Percentiles rank a stretch among this genome's conserved stretches.
These are phyloP conservation scores for Omphalotus guepiniiformis DNA, from an alignment of 768 basidiomycete genomes.

Conservation along the genomic window DNA sequence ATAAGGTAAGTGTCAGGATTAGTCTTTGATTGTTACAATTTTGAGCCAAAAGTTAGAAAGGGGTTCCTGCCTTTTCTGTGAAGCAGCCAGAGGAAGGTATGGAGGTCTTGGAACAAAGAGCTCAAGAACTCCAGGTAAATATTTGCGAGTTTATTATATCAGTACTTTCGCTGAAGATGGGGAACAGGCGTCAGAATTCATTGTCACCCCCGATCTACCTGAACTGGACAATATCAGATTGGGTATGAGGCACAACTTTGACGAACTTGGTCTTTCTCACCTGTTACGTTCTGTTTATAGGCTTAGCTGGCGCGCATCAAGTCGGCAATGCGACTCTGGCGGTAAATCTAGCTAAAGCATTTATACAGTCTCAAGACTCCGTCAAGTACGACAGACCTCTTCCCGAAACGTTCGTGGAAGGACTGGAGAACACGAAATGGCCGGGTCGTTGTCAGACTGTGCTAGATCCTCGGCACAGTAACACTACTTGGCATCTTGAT, in stretches of 20 bases:
- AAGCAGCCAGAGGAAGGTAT: constrained; percentile 68
- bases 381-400: constrained; percentile 31
- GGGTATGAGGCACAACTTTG: constrained; percentile 37
- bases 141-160: constrained; percentile 4
- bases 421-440: constrained; percentile 74
- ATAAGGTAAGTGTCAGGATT: constrained; percentile 62
- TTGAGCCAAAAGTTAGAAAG: constrained; percentile 41
- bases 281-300: constrained; percentile 32
- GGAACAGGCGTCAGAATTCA: constrained; percentile 63
- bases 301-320: constrained; percentile 86
- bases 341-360: constrained; percentile 62
- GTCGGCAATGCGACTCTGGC: constrained; percentile 85
- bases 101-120: constrained; percentile 61
- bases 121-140: constrained; percentile 61
- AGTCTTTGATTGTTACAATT: not conserved
- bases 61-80: constrained; percentile 83
- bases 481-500: constrained; percentile 84
- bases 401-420: constrained; percentile 50
- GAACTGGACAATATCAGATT: constrained; percentile 53
- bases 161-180: constrained; percentile 6
- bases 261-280: not conserved
- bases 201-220: constrained; percentile 49
- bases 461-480: constrained; percentile 46
- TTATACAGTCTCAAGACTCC: constrained; percentile 41
- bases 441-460: constrained; percentile 93